Percentiles rank a stretch among this genome's conserved stretches.
Conservation (phyloP, 164 flowering plant genomes). For the Dillenia turbinata region DNA sequence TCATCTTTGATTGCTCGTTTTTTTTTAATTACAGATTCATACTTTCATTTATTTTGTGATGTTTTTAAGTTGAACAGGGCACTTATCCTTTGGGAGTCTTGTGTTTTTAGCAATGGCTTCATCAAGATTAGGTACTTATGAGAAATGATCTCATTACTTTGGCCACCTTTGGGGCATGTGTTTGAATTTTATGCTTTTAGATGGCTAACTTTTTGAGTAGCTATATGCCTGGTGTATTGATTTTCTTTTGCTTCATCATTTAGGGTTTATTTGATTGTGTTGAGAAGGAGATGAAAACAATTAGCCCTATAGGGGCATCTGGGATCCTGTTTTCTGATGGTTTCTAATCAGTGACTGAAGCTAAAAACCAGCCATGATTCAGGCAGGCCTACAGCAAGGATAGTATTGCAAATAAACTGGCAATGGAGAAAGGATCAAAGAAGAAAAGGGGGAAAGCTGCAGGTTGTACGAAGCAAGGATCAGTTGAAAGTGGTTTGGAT, state of each 20-base stretch:
- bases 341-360: slow-evolving; percentile 25
- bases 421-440: slow-evolving; percentile 61
- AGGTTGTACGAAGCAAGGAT: slow-evolving; percentile 37
- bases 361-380: slow-evolving; percentile 42
- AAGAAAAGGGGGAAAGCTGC: slow-evolving; percentile 76
- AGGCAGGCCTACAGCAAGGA: slow-evolving; percentile 27
- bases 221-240: background rate
- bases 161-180: too few species aligned
- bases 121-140: slow-evolving; percentile 50
- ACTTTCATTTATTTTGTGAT: slow-evolving; percentile 7
- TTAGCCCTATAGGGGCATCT: slow-evolving; percentile 30
- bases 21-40: background rate
- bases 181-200: too few species aligned
- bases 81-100: slow-evolving; percentile 66
- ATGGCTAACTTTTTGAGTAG: too few species aligned
- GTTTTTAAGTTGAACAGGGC: slow-evolving; percentile 66
- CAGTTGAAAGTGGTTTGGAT: slow-evolving; percentile 45
- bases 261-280: slow-evolving; percentile 63
- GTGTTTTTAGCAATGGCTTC: slow-evolving; percentile 59
- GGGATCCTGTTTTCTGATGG: slow-evolving; percentile 21
- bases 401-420: slow-evolving; percentile 34
- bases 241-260: slow-evolving; percentile 10
- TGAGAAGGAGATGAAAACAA: slow-evolving; percentile 59
- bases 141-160: too few species aligned
- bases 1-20: background rate